A percentile compares a stretch with the other conserved stretches of the same genome.
These are phyloP conservation scores for Xylaria longipes DNA, from an alignment of 495 filamentous ascomycete genomes.

Conservation along the genomic window DNA sequence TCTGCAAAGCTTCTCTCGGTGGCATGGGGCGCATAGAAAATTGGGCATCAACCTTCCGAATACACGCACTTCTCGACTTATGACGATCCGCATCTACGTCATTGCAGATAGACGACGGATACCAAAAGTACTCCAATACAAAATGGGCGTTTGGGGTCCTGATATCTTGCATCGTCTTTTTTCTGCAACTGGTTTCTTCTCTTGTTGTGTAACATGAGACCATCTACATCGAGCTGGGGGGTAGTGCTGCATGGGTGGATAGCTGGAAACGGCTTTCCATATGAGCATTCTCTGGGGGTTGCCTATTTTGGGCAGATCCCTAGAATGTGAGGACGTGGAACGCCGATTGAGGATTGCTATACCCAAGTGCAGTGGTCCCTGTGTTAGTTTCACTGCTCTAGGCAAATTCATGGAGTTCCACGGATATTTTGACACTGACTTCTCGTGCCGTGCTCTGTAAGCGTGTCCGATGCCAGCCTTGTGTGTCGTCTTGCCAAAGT, in stretches of 20 bases:
- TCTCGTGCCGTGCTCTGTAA: constrained; percentile 4
- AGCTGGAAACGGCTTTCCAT: constrained; percentile 60
- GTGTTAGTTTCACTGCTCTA: constrained; percentile 55
- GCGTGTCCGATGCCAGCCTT: neutral
- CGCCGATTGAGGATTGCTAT: constrained; percentile 63
- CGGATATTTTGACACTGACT: constrained; percentile 1
- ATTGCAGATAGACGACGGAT: constrained; percentile 80
- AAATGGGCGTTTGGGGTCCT: constrained; percentile 75
- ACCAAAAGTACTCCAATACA: constrained; percentile 59
- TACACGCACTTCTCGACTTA: constrained; percentile 35
- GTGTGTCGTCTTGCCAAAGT: neutral
- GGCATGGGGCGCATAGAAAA: constrained; percentile 58
- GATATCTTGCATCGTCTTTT: constrained; percentile 80
- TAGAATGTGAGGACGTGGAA: constrained; percentile 62
- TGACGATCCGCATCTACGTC: constrained; percentile 45
- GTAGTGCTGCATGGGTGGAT: constrained; percentile 59
- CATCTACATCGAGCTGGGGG: constrained; percentile 43
- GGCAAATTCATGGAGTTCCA: constrained; percentile 55
- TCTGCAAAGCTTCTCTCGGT: constrained; percentile 58
- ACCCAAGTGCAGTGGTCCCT: constrained; percentile 52
- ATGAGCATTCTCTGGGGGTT: constrained; percentile 36
- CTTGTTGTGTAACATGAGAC: constrained; percentile 45
- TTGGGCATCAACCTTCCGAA: constrained; percentile 42
- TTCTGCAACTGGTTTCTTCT: constrained; percentile 46
- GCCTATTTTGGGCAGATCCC: constrained; percentile 36